Percentiles rank a stretch among this genome's conserved stretches.
Conservation (phyloP, 1,284 basidiomycete genomes). For the Cutaneotrichosporon curvatum region DNA sequence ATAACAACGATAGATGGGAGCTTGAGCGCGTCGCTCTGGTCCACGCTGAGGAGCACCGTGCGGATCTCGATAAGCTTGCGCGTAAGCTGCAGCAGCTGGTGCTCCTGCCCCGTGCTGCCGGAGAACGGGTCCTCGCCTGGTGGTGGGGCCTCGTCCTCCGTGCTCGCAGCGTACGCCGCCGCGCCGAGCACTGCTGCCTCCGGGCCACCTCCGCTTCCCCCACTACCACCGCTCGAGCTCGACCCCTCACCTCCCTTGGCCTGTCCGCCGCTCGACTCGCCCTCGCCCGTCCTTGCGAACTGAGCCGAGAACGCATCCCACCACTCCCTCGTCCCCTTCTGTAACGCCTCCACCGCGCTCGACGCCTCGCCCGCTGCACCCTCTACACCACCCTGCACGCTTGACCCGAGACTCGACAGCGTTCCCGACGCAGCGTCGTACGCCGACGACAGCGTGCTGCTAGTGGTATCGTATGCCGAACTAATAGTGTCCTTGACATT, state of each 20-base stretch:
- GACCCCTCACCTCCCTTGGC: neutral
- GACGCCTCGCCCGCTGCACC: conserved; percentile 21
- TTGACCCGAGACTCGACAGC: conserved; percentile 13
- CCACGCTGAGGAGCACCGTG: conserved; percentile 85
- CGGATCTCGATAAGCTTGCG: conserved; percentile 94
- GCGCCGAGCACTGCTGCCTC: conserved; percentile 15
- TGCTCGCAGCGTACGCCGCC: conserved; percentile 8
- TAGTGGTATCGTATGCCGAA: conserved; percentile 34
- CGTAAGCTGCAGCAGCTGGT: conserved; percentile 76
- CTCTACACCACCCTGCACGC: conserved; percentile 10
- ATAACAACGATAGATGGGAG: conserved; percentile 97
- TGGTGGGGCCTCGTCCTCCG: conserved; percentile 6
- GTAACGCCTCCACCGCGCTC: conserved; percentile 26
- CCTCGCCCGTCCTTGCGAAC: conserved; percentile 9
- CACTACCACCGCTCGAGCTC: conserved; percentile 19
- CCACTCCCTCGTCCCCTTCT: conserved; percentile 33
- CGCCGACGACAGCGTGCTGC: conserved; percentile 25
- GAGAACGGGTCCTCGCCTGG: conserved; percentile 2
- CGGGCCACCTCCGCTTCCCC: conserved; percentile 23
- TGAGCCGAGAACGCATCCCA: conserved; percentile 35
- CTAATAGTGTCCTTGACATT: conserved; percentile 34
- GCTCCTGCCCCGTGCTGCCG: conserved; percentile 22
- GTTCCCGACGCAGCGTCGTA: conserved; percentile 21
- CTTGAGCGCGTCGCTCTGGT: conserved; percentile 88
- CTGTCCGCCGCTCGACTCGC: neutral